A percentile compares a stretch with the other conserved stretches of the same genome.
These are phyloP conservation scores for Tieghemostelium lacteum DNA, from an alignment of 78 protist genomes.

Conservation along the genomic window DNA sequence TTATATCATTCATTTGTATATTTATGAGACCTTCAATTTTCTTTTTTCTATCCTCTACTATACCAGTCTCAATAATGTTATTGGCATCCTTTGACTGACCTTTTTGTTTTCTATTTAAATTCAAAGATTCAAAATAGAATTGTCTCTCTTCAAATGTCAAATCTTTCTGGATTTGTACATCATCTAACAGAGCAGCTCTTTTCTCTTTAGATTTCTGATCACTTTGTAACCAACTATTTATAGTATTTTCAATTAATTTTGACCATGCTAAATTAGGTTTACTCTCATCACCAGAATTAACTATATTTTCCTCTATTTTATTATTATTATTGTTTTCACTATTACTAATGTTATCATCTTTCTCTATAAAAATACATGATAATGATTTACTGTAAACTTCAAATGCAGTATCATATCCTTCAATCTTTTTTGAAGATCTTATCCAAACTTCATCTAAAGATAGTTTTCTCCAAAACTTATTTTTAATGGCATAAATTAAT, in stretches of 20 bases:
- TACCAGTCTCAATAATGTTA: slow-evolving; percentile 47
- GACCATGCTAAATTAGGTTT: slow-evolving; percentile 20
- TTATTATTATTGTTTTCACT: too few species aligned
- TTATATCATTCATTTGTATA: neutral
- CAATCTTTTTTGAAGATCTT: slow-evolving; percentile 7
- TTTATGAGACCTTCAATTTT: slow-evolving; percentile 36
- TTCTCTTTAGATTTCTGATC: slow-evolving; percentile 19
- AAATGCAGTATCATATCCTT: slow-evolving; percentile 9
- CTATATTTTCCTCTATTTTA: slow-evolving; percentile 3
- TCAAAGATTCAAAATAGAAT: slow-evolving; percentile 58
- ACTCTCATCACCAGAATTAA: neutral
- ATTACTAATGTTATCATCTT: neutral
- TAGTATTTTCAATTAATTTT: slow-evolving; percentile 41
- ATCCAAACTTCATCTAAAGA: slow-evolving; percentile 52
- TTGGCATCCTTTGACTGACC: neutral
- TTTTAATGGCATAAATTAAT: slow-evolving; percentile 60
- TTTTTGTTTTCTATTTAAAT: neutral
- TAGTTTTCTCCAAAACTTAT: slow-evolving; percentile 69
- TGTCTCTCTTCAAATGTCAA: slow-evolving; percentile 65
- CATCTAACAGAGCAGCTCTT: slow-evolving; percentile 12
- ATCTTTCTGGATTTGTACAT: slow-evolving; percentile 22
- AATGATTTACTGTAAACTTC: slow-evolving; percentile 59
- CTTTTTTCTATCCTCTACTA: slow-evolving; percentile 67
- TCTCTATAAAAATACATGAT: slow-evolving; percentile 33
- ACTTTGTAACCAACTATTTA: slow-evolving; percentile 5